Evolutionary conservation across 768 basidiomycete genomes (phyloP), one percentile per base, ranked within the genome.

Genomic region (Chalciporus chontae): DNA sequence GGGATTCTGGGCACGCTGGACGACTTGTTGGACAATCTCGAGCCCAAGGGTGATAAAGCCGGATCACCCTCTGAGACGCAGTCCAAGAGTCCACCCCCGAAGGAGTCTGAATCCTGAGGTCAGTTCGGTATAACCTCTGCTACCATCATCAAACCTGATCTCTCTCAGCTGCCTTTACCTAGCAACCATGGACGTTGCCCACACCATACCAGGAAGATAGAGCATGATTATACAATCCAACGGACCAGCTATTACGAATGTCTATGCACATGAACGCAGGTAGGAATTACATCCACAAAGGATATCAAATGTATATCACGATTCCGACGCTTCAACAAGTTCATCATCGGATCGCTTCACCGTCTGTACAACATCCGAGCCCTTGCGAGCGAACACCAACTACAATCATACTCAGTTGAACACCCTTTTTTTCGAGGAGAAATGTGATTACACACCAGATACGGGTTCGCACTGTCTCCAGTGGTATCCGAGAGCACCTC

Each of bases 401-500:
- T 93, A 38, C 14, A 52, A 48, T 50, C 36, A 26, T 47, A 40
- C 15, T 48, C 31, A 56, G 13, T 45, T 40, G 55, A 18, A 37
- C 7, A 32, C 39, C 21, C 21, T 21, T 29, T 15, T 3, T 43
- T 8, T n/a, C 34, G 44, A 43, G 17, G 34, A 13, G 9, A 19
- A 69, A 3, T 31, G 24, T 13, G 5, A n/a, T 10, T 18, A 66
- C 87, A 53, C 55, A 90, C 90, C 69, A 93, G 72, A 71, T 93
- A 93, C 23, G 90, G 90, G 61, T 93, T 93, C n/a, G 88, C 90
- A 31, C 83, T 91, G 15, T 81, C 85, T 18, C 88, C 90, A n/a
- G 90, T 91, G 31, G 92, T 89, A 71, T 96, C 90, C 24, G 83
- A 84, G 45, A 96, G 73, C 2, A 97, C 87, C 60, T 96, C 94